Evolutionary conservation across 768 basidiomycete genomes (phyloP), one percentile per base, ranked within the genome.

Genomic region (Fomitopsis serialis): DNA sequence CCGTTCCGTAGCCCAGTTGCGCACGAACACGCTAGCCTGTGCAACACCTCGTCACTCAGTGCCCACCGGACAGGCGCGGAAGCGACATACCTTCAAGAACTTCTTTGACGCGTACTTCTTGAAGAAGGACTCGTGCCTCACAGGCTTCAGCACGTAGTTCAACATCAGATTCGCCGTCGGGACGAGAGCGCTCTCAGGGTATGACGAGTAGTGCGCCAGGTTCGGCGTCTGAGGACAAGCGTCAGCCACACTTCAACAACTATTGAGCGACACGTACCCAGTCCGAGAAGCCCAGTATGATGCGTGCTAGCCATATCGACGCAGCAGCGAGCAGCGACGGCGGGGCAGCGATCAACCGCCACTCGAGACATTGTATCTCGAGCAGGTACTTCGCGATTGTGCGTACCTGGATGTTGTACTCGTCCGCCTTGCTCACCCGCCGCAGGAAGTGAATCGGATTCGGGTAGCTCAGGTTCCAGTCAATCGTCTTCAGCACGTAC

Each of bases 371-470:
- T 12, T 82, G 80, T 46, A 97, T 89, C 72, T 97, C 95, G 50
- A 95, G 73, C 48, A 97, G 77, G 69, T 92, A 98, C 68, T 98
- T 97, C 34, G 85, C 92, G 19, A 97, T 77, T 2, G 93, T 94
- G 53, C 94, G 74, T 15, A 85, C 85, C 60, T 91, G 82, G 27
- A 89, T 78, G 60, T 95, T 89, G 68, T 92, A 96, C 52, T 86
- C 84, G 61, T 98, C 95, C 2, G 93, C 95, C 72, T 97, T 98
- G 73, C 89, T 92, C 52, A 91, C 85, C 32, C 94, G 78, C 36
- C 94, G 76, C 37, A 97, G 77, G 76, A 87, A 97, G 58, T 89
- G 84, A 72, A 98, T 84, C 2, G 93, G 92, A 58, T 89, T 92
- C 25, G 95, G 90, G 65, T 84, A 90, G 54, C 84, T 80, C 56